Conservation (phyloP, 2,329 filamentous ascomycete species). For the Cladophialophora bantiana region DNA sequence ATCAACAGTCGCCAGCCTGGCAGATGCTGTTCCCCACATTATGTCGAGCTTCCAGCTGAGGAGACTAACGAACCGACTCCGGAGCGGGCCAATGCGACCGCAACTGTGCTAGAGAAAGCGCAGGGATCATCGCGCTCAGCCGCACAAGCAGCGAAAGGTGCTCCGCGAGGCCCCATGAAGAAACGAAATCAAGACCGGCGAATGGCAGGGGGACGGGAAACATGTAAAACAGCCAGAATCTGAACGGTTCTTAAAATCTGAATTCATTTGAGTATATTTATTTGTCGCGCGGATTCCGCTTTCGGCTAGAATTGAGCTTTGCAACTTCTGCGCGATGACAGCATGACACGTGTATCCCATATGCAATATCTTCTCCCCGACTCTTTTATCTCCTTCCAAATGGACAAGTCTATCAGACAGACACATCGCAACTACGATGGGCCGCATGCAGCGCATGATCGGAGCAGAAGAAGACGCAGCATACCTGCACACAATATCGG, state of each 20-base stretch:
- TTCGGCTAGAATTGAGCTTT: background rate
- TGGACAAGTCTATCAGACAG: background rate
- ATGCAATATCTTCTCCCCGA: background rate
- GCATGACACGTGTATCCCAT: background rate
- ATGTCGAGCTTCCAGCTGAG: background rate
- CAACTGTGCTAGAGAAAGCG: background rate
- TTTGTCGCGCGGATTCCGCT: background rate
- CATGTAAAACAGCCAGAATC: background rate
- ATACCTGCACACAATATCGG: slow-evolving; percentile 18
- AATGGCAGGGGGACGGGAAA: background rate
- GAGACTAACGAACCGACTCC: background rate
- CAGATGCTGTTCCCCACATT: background rate
- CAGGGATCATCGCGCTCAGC: background rate
- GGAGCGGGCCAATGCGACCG: background rate
- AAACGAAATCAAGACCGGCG: background rate
- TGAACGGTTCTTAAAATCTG: background rate
- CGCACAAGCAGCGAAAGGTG: background rate
- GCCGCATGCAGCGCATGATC: background rate
- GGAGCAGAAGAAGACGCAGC: background rate
- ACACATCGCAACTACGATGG: background rate
- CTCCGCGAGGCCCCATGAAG: background rate
- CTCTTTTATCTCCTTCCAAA: background rate
- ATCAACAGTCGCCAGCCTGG: background rate
- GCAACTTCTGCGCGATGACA: background rate
- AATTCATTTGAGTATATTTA: background rate